Evolutionary conservation across 441 rosid genomes (phyloP).

Genomic region (Sinapis alba): DNA sequence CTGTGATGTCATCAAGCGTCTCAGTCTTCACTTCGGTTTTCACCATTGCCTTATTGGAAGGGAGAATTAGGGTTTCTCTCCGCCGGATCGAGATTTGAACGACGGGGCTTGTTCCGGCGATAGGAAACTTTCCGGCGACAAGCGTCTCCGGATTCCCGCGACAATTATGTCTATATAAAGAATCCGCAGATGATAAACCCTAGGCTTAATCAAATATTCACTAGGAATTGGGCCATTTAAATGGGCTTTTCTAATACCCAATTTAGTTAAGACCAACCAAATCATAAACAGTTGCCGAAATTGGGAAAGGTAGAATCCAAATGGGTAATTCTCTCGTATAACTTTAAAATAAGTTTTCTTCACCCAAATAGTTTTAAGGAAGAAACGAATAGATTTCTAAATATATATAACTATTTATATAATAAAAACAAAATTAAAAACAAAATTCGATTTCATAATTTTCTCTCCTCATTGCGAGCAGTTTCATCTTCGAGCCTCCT

Average conservation of each 20-base stretch:
- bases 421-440: too few relatives aligned
- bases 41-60: background rate
- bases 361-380: too few relatives aligned
- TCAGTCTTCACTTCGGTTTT: slow-evolving; percentile 4
- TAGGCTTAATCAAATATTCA: background rate
- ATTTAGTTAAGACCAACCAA: background rate
- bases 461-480: too few relatives aligned
- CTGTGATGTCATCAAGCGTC: background rate
- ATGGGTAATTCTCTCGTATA: too few relatives aligned
- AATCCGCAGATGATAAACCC: background rate
- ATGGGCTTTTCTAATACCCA: background rate
- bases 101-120: background rate
- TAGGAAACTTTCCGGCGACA: background rate
- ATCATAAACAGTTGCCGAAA: too few relatives aligned
- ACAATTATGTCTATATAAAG: background rate
- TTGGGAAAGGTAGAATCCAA: too few relatives aligned
- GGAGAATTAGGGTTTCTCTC: background rate
- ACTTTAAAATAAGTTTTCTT: too few relatives aligned
- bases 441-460: too few relatives aligned
- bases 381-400: too few relatives aligned
- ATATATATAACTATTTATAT: too few relatives aligned
- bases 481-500: too few relatives aligned
- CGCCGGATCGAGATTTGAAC: background rate
- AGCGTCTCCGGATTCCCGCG: background rate
- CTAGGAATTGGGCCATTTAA: background rate